A percentile compares a stretch with the other conserved stretches of the same genome.
Evolutionary conservation across 2,329 filamentous ascomycete species (phyloP).

Genomic region (Verticillium zaregamsianum): DNA sequence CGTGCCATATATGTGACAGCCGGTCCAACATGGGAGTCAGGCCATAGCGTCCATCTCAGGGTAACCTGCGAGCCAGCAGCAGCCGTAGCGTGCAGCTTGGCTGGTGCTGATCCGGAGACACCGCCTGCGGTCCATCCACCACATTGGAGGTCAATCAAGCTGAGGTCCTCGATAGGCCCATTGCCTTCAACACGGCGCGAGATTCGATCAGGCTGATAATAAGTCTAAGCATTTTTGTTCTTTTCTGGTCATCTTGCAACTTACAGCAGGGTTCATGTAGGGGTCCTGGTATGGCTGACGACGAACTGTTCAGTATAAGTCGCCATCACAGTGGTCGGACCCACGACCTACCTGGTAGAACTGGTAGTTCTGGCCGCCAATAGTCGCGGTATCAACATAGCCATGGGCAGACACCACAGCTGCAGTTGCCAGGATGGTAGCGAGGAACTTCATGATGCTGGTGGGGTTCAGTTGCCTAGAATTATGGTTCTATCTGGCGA

Average conservation of each 20-base stretch:
- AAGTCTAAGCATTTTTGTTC: not conserved
- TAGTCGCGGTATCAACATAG: constrained; percentile 40
- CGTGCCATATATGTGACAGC: constrained; percentile 56
- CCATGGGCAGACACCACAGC: constrained; percentile 40
- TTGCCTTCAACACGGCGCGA: constrained; percentile 55
- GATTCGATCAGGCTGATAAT: constrained; percentile 25
- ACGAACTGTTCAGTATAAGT: not conserved
- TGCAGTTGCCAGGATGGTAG: not conserved
- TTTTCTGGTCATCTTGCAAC: not conserved
- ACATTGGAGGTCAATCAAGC: constrained; percentile 51
- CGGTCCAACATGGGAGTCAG: constrained; percentile 48
- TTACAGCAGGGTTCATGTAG: constrained; percentile 10
- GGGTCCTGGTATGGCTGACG: constrained; percentile 18
- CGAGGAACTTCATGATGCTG: constrained; percentile 1
- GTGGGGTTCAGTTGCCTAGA: not conserved
- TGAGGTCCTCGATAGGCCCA: constrained; percentile 51
- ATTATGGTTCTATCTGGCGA: not conserved
- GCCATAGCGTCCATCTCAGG: constrained; percentile 51
- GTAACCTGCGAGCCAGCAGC: constrained; percentile 49
- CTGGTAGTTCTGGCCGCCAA: constrained; percentile 33
- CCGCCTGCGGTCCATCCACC: constrained; percentile 48
- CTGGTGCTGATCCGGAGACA: constrained; percentile 43
- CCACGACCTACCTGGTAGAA: constrained; percentile 25
- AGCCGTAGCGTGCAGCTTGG: constrained; percentile 47
- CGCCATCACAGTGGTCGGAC: not conserved